Base-by-base conservation (phyloP, 768 basidiomycete species). In the Lactarius pseudohatsudake region DNA sequence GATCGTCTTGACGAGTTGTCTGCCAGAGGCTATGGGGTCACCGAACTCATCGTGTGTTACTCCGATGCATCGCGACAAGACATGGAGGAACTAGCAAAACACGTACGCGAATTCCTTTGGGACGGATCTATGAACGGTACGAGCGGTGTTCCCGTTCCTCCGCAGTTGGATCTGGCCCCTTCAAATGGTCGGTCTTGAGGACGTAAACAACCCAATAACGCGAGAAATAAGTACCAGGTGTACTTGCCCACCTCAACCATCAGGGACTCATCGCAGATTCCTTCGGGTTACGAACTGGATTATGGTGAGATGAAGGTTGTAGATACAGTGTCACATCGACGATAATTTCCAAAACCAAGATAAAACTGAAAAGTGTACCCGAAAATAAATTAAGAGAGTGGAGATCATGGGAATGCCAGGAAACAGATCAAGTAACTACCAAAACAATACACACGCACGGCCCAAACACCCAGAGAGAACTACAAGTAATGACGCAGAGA, bases 1-100 rank as follows among this genome's bases (percentile, higher is more conserved):
- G 45, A 47, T 18, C 57, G 55, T 26, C 61, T 70, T 32, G 57
- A 45, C 30, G 60, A 65, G 40, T 43, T 62, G 9, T 59, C 57
- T 20, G 32, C 38, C 11, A 61, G 20, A 22, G 68, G 58, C 32
- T 53, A 36, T 22, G 58, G 60, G 38, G 32, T 59, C 7, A 64
- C 32, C 20, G 59, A 62, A 47, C 68, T 70, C 28, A 65, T 65
- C 43, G 67, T 70, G n/a, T 70, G 70, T 43, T 70, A 70, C 26
- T 70, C 70, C 18, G 68, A 70, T 16, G 67, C 57, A 16, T 57
- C 28, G 30, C 68, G 64, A 26, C 57, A 57, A 47, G 70, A 69
- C 53, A 69, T 70, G 58, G 70, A 70, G 45, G 67, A 65, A n/a
- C 55, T 70, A 1, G 70, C 68, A 5, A 58, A 22, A 13, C 59